Base-by-base conservation (phyloP, 306 rosid species). In the Cyamopsis tetragonoloba region DNA sequence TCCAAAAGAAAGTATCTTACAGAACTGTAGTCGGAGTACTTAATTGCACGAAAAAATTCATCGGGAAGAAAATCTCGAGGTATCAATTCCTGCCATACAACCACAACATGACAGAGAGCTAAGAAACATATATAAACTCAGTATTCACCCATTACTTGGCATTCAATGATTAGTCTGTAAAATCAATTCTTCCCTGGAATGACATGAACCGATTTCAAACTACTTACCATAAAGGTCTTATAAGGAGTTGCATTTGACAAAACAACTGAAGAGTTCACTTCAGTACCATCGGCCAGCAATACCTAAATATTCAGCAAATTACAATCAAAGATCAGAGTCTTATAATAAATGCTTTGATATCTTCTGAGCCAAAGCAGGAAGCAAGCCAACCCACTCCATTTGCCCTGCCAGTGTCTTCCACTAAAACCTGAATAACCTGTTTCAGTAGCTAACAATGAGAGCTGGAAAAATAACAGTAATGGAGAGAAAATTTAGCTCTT, bases 191-290 rank as follows among this genome's bases (percentile, higher is more conserved):
- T 50, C 26, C 39, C 50, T 32, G 17, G 24, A 15, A 67, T 51
- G 28, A 20, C 11, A 18, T 15, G 41, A 39, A 17, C 3, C 7
- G 4, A 38, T 54, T 27, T 31, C 43, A 57, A 32, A 57, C 42
- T 17, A 26, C 53, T 58, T 58, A 91, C 97, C 96, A 80, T 80
- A 68, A 88, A 91, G 26, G 97, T 91, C 73, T 48, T 81, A 69
- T 85, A 83, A 4, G 97, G 97, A 20, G 97, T 91, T 48, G 97
- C 96, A 53, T 88, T 91, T 19, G 97, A 91, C 57, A 91, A 70
- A 76, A 91, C 91, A 68, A 74, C 58, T 62, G 96, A 88, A 74
- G 96, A 80, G 65, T 47, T 83, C 66, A 91, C 88, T 53, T 22
- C 50, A 9, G 89, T 85, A 39, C 97, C 97, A 77, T 86, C 96